Evolutionary conservation across 140 eudicot species (phyloP).

Genomic region (Oenanthe javanica): DNA sequence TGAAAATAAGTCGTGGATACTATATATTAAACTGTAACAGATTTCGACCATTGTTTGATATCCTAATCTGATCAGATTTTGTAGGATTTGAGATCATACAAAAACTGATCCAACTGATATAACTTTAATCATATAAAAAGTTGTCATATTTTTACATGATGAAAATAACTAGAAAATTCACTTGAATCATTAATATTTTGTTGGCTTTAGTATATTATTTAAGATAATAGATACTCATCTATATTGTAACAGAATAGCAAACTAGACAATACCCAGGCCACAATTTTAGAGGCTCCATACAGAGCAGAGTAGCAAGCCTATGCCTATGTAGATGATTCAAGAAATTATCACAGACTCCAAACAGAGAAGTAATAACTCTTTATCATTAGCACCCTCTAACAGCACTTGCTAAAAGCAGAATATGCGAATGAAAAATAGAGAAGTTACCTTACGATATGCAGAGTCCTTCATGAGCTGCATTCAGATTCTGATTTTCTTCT

Average conservation of each 20-base stretch:
- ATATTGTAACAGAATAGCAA: not conserved
- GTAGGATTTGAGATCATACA: not conserved
- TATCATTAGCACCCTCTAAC: not conserved
- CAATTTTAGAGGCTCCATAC: not conserved
- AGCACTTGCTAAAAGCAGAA: not conserved
- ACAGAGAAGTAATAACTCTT: not conserved
- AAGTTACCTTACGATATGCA: not conserved
- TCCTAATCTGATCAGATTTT: not conserved
- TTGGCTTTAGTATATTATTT: no score
- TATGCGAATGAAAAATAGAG: not conserved
- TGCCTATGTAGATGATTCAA: not conserved
- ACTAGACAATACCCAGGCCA: not conserved
- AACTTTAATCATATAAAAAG: no score
- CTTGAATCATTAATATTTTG: not conserved
- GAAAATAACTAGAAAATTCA: not conserved
- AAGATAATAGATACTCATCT: no score
- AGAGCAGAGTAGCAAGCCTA: not conserved
- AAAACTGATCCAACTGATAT: not conserved
- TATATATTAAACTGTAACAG: not conserved
- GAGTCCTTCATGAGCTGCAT: not conserved
- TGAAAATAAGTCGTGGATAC: not conserved
- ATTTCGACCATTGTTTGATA: not conserved
- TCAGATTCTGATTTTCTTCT: not conserved
- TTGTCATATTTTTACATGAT: not conserved
- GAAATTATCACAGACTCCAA: not conserved